Conservation (phyloP, 2,329 filamentous ascomycete species). For the Diaporthe caulivora region DNA sequence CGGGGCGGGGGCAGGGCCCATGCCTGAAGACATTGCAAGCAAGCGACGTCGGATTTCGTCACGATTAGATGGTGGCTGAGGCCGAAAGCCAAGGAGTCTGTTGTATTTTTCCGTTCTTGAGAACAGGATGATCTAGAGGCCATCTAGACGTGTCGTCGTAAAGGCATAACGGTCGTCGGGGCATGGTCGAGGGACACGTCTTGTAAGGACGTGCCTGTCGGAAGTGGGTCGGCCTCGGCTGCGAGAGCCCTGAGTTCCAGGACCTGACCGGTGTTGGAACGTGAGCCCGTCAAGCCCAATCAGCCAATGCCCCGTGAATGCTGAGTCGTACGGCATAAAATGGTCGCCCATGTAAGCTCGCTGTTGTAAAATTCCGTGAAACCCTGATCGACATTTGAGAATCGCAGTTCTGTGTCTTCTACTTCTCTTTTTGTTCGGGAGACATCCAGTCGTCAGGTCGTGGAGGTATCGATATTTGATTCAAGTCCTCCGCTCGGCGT, state of each 20-base stretch:
- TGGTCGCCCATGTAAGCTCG: conserved; percentile 41
- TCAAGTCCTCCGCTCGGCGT: conserved; percentile 26
- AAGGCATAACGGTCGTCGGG: conserved; percentile 41
- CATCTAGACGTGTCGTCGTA: conserved; percentile 41
- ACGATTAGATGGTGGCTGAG: conserved; percentile 34
- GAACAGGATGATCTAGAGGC: conserved; percentile 39
- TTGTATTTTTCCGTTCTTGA: conserved; percentile 33
- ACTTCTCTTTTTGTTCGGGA: conserved; percentile 7
- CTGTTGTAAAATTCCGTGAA: conserved; percentile 35
- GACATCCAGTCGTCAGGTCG: conserved; percentile 39
- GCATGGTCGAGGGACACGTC: conserved; percentile 38
- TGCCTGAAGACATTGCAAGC: conserved; percentile 26
- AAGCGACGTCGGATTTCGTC: conserved; percentile 22
- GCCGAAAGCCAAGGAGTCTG: conserved; percentile 31
- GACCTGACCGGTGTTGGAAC: conserved; percentile 29
- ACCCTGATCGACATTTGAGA: conserved; percentile 35
- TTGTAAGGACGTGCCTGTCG: conserved; percentile 35
- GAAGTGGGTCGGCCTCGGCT: conserved; percentile 36
- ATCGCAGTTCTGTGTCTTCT: conserved; percentile 25
- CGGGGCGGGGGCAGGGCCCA: conserved; percentile 11
- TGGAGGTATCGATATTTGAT: conserved; percentile 32
- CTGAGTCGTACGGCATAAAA: conserved; percentile 42
- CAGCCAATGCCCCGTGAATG: conserved; percentile 39
- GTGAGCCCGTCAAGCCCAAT: conserved; percentile 40
- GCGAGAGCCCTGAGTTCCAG: conserved; percentile 34